phyloP scores from a whole-genome alignment of 2,329 filamentous ascomycete genomes.

The Diplodia corticola region DNA sequence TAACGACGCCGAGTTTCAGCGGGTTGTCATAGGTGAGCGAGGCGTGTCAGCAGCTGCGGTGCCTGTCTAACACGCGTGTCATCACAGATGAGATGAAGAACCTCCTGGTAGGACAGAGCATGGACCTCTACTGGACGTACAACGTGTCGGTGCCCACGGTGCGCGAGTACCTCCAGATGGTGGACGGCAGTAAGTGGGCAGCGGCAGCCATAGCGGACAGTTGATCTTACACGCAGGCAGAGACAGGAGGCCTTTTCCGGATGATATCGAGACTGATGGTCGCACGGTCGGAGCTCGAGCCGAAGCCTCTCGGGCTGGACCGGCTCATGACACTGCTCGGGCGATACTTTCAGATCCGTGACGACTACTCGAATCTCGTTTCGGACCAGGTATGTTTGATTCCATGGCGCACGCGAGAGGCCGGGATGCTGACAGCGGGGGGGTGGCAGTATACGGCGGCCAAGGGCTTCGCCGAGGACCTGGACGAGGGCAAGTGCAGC shows the following conservation, averaged over 20 bases:
- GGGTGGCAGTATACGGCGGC: not conserved
- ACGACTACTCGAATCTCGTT: constrained; percentile 39
- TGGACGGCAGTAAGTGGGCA: constrained; percentile 37
- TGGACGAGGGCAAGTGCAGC: not conserved
- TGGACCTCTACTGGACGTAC: constrained; percentile 52
- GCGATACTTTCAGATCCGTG: constrained; percentile 37
- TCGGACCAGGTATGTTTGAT: not conserved
- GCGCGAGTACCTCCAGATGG: constrained; percentile 52
- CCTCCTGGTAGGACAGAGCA: constrained; percentile 50
- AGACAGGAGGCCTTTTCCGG: not conserved
- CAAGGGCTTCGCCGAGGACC: not conserved
- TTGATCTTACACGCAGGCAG: not conserved
- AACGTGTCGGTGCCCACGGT: constrained; percentile 48
- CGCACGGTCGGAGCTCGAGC: not conserved
- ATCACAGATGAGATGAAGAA: constrained; percentile 45
- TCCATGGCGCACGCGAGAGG: not conserved
- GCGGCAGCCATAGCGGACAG: not conserved
- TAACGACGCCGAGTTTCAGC: too few relatives aligned
- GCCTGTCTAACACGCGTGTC: too few relatives aligned
- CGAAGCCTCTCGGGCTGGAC: too few relatives aligned
- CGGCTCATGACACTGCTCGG: constrained; percentile 30
- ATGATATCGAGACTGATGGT: not conserved
- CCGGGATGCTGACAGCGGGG: too few relatives aligned
- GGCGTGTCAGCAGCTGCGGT: constrained; percentile 40
- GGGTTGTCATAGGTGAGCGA: constrained; percentile 24